Evolutionary conservation across 2,329 filamentous ascomycete species (phyloP), one percentile per base, ranked within the genome.

Genomic region (Aspergillus quadricinctus): DNA sequence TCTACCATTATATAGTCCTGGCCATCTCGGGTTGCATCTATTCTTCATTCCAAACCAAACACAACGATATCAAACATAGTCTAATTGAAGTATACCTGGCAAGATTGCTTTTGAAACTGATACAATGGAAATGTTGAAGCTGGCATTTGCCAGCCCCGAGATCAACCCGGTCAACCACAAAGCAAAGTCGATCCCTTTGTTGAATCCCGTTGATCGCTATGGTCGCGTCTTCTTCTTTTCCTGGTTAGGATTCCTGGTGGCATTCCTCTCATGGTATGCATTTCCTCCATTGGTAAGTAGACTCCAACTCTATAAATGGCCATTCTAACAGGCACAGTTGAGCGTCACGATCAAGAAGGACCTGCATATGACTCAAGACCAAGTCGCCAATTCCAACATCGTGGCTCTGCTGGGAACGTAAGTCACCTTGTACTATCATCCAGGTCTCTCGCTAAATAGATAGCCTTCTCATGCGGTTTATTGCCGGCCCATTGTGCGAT

Each of bases 331-430:
- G 31, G 4, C 5, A 23, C 61, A 85, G 80, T 78, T 90, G 69
- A 84, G 86, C 52, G 83, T 88, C 68, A 90, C 90, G 28, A 95
- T 96, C 77, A 88, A 87, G 71, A 80, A 86, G 61, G 90, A 96
- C 69, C 82, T 96, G 35, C 71, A 85, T 52, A 84, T 96, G 65
- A 87, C 82, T 8, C 78, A 86, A 27, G 78, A 79, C 31, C 82
- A 96, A 71, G 81, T 96, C 53, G 85, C 88, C 64, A 97, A 96
- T 76, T 96, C 92, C 37, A 96, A 96, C 74, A 93, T 96, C 58
- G 83, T 94, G 55, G 92, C 91, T 5, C 79, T 96, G 3, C 77
- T 81, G 54, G 88, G 31, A 35, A 35, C 31, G 31, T 35, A 35
- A 17, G 31, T 35, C 1, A 14, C 11, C 11, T 35, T 35, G 29